A percentile compares a stretch with the other conserved stretches of the same genome.
Conservation (phyloP, 345 rosid species). For the Eucalyptus erythrocorys region DNA sequence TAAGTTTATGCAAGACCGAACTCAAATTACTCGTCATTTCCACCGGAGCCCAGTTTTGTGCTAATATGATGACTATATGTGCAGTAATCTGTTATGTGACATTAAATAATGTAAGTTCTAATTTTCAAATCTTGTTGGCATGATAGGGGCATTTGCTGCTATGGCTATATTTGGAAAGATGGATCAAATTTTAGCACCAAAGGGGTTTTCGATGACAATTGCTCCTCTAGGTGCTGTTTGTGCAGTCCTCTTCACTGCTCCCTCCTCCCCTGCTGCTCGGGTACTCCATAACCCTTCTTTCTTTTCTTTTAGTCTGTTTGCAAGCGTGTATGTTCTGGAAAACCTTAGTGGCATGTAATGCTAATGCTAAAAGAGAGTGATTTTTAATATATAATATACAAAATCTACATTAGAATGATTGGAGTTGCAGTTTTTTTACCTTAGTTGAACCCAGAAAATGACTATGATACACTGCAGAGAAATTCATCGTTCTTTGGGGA, state of each 20-base stretch:
- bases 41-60: background rate
- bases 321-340: background rate
- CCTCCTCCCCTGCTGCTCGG: conserved; percentile 86
- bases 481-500: background rate
- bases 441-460: background rate
- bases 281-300: background rate
- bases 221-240: conserved; percentile 91
- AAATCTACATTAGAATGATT: background rate
- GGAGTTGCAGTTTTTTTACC: background rate
- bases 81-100: background rate
- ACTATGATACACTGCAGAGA: background rate
- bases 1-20: background rate
- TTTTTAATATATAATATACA: background rate
- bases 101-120: background rate
- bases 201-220: conserved; percentile 69
- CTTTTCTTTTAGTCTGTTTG: background rate
- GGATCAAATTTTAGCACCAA: conserved; percentile 62
- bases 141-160: conserved; percentile 87
- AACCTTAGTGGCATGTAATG: background rate
- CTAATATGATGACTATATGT: background rate
- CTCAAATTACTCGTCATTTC: background rate
- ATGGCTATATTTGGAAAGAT: conserved; percentile 89
- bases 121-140: background rate
- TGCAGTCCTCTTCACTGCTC: conserved; percentile 68
- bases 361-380: background rate